These are phyloP conservation scores for Pharnaceum exiguum DNA, from an alignment of 148 eudicot species.

Conservation along the genomic window DNA sequence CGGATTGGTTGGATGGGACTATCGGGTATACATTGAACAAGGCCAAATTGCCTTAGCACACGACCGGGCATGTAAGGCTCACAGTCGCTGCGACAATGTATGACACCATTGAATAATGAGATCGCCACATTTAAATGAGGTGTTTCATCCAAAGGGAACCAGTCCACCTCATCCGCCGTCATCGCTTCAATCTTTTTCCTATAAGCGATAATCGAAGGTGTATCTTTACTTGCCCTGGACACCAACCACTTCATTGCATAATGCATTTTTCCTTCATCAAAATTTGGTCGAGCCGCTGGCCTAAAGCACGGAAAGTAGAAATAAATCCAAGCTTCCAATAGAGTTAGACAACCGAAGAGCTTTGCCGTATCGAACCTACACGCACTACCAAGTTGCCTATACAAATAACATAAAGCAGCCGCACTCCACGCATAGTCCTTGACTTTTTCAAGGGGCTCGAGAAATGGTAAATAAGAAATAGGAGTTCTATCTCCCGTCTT, in stretches of 20 bases:
- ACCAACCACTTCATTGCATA: not conserved
- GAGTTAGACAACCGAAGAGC: not conserved
- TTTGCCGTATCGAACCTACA: not conserved
- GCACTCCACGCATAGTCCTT: not conserved
- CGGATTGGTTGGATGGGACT: not conserved
- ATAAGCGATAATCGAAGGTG: no score
- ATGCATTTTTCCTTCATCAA: not conserved
- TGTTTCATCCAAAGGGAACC: not conserved
- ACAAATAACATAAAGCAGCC: not conserved
- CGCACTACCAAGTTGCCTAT: not conserved
- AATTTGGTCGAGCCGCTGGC: not conserved
- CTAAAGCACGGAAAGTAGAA: not conserved
- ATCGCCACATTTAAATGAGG: not conserved
- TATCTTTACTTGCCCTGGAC: no score
- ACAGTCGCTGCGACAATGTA: not conserved
- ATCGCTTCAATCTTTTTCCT: no score
- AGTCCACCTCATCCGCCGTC: not conserved
- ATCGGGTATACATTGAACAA: not conserved
- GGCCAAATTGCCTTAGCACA: not conserved
- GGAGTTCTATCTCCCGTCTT: not conserved
- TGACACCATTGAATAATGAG: not conserved
- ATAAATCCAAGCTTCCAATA: not conserved
- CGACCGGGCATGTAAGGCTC: not conserved
- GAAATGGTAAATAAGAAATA: no score
- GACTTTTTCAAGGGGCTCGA: not conserved